phyloP scores from a whole-genome alignment of 805 yeast genomes.

The Blastobotrys muscicola region DNA sequence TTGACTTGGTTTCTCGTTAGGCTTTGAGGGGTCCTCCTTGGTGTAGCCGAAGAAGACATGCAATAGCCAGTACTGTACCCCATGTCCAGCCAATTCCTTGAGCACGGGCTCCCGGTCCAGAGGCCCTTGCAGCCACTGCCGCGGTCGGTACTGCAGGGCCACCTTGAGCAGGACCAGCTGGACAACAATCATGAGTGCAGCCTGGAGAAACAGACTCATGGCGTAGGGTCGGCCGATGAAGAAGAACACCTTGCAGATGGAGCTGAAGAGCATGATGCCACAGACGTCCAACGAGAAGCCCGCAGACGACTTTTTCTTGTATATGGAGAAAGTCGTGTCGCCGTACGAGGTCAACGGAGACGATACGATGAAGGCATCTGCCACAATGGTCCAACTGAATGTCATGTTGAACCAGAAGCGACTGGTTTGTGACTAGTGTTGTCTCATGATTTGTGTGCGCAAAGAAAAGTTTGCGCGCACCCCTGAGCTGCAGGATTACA shows the following conservation, averaged over 20 bases:
- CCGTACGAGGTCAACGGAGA: slow-evolving; percentile 87
- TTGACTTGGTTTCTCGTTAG: too few species aligned
- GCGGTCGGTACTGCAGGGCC: slow-evolving; percentile 36
- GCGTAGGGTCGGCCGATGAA: slow-evolving; percentile 77
- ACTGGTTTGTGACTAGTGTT: too few species aligned
- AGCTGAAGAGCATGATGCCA: slow-evolving; percentile 78
- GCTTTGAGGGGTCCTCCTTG: too few species aligned
- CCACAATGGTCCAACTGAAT: slow-evolving; percentile 1
- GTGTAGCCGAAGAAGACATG: too few species aligned
- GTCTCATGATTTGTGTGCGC: background rate
- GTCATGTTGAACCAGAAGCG: too few species aligned
- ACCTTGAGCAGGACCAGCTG: slow-evolving; percentile 57
- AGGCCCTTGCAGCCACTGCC: slow-evolving; percentile 40
- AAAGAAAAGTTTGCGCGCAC: slow-evolving; percentile 1
- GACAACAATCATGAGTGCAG: slow-evolving; percentile 74
- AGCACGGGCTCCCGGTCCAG: slow-evolving; percentile 54
- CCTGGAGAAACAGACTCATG: slow-evolving; percentile 65
- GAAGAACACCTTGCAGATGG: slow-evolving; percentile 63
- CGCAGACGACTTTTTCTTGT: slow-evolving; percentile 49
- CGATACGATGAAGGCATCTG: slow-evolving; percentile 56
- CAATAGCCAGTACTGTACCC: too few species aligned
- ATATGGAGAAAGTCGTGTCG: slow-evolving; percentile 64
- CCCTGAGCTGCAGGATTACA: slow-evolving; percentile 1
- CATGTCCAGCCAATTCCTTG: too few species aligned
- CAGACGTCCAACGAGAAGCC: slow-evolving; percentile 92